Percentiles rank a stretch among this genome's conserved stretches.
Conservation (phyloP, 2,329 filamentous ascomycete species). For the Pseudocercospora macadamiae region DNA sequence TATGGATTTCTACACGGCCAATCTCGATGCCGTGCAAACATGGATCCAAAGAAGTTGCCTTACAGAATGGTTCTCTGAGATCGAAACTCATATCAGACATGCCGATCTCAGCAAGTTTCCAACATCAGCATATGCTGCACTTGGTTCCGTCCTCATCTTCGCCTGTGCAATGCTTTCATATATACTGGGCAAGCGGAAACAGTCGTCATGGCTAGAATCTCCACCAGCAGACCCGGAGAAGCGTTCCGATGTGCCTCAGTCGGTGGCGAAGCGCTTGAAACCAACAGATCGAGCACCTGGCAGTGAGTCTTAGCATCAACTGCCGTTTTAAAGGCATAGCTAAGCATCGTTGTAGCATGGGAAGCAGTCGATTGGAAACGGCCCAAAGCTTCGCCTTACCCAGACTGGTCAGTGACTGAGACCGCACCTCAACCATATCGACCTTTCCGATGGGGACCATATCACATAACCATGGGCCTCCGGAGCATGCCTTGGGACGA, state of each 20-base stretch:
- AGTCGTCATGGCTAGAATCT: conserved; percentile 16
- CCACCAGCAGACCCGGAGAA: conserved; percentile 52
- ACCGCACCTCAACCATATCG: conserved; percentile 77
- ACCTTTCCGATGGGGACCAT: conserved; percentile 76
- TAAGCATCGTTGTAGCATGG: conserved; percentile 54
- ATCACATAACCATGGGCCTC: conserved; percentile 76
- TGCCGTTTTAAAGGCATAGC: not conserved
- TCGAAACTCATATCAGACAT: not conserved
- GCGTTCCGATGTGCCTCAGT: conserved; percentile 31
- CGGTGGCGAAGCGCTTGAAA: conserved; percentile 35
- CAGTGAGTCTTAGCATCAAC: conserved; percentile 42
- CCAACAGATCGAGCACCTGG: conserved; percentile 48
- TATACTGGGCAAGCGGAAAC: not conserved
- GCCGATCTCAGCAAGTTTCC: not conserved
- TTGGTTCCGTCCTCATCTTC: not conserved
- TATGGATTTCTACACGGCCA: not conserved
- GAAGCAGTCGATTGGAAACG: conserved; percentile 60
- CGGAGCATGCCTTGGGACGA: conserved; percentile 70
- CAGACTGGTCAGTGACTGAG: conserved; percentile 67
- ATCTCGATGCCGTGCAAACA: not conserved
- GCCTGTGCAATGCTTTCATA: not conserved
- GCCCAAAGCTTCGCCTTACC: conserved; percentile 64
- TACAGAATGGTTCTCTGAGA: not conserved
- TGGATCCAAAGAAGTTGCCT: not conserved
- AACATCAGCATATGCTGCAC: not conserved